Base-by-base conservation (phyloP, 2,329 filamentous ascomycete species). In the Aotearoamyces nothofagi region DNA sequence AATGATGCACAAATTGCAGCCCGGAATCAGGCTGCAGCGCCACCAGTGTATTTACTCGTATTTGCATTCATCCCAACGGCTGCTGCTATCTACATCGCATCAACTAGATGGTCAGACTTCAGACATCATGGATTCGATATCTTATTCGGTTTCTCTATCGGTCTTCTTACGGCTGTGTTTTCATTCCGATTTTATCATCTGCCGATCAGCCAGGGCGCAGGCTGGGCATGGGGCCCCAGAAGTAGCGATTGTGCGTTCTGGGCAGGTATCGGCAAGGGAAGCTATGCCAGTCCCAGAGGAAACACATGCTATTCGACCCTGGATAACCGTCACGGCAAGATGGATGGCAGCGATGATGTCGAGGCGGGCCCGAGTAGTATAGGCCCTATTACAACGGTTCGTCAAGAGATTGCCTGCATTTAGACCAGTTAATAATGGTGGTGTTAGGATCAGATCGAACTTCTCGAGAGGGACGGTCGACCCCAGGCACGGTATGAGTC, bases 91-190 rank as follows among this genome's bases (percentile, higher is more conserved):
- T 93, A 84, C 56, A 78, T 94, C 37, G 66, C 77, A n/a, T 70
- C 75, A 15, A 87, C 82, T 1, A 78, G 87, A 8, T 96, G 78
- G 67, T 84, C 77, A 34, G 77, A 94, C 51, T 92, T 77, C 56
- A 73, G 81, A 22, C 87, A 96, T 52, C 80, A 87, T 49, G 84
- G 77, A n/a, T 87, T 93, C 49, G 87, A 96, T 39, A 80, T 94
- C 39, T 55, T 94, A 3, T 82, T 79, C 37, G 87, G 87, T n/a
- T 78, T 76, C 31, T 39, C 79, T 9, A 78, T 94, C 36, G 87
- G 87, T 6, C 64, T 76, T 9, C 54, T 73, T 24, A 69, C 69
- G 20, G 69, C 80, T 12, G 74, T 75, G 49, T 72, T 87, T 41
- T 68, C 75, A 3, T 93, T 93, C 58, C 65, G 79, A 14, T 82